Conservation (phyloP, 306 rosid species). For the Luffa acutangula region DNA sequence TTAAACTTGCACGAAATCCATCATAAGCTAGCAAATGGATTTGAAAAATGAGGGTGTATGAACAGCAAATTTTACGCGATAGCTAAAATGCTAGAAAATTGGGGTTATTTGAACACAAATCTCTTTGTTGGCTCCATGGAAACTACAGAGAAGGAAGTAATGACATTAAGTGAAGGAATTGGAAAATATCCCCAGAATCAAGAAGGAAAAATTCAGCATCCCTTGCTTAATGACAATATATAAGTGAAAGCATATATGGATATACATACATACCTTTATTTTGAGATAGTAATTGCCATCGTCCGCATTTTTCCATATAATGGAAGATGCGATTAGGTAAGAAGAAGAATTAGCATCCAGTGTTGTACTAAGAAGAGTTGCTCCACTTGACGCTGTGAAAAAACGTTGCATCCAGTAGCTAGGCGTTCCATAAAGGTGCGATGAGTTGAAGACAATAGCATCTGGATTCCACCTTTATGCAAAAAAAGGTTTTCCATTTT, state of each 20-base stretch:
- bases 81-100: background rate
- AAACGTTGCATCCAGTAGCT: constrained; percentile 83
- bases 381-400: constrained; percentile 70
- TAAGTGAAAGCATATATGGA: background rate
- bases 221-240: background rate
- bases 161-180: background rate
- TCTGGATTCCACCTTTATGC: constrained; percentile 79
- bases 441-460: constrained; percentile 81
- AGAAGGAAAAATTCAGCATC: background rate
- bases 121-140: background rate
- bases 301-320: constrained; percentile 30
- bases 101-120: background rate
- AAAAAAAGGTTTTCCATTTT: constrained; percentile 10
- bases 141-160: background rate
- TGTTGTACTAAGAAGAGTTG: constrained; percentile 50
- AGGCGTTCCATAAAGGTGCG: constrained; percentile 71
- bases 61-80: background rate
- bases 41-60: background rate
- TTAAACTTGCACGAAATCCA: background rate
- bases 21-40: background rate
- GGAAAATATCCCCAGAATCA: background rate
- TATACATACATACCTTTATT: constrained; percentile 42
- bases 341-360: constrained; percentile 24
- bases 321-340: constrained; percentile 53
- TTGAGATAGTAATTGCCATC: constrained; percentile 25